Conservation (phyloP, 257 asterid species). For the Perilla frutescens region DNA sequence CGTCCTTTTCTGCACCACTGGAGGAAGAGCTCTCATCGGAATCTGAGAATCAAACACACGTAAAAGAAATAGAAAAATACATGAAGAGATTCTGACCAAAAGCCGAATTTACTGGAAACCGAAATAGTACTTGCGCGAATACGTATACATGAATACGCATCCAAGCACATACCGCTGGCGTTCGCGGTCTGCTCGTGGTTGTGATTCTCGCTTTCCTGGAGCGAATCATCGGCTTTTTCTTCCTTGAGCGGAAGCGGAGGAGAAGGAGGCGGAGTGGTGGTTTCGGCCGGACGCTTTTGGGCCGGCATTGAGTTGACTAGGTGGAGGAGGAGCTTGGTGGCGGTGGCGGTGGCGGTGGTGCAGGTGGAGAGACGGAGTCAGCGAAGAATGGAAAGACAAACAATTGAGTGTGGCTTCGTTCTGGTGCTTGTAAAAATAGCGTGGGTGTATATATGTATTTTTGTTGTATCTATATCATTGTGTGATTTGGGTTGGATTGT, state of each 20-base stretch:
- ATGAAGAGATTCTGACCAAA: constrained; percentile 43
- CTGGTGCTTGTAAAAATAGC: constrained; percentile 31
- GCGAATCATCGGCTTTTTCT: constrained; percentile 59
- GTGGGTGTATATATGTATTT: constrained; percentile 21
- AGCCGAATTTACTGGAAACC: constrained; percentile 37
- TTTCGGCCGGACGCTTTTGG: constrained; percentile 64
- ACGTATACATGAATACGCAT: constrained; percentile 34
- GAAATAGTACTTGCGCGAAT: constrained; percentile 38
- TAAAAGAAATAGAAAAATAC: constrained; percentile 30
- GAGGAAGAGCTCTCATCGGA: constrained; percentile 69
- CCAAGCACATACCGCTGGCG: constrained; percentile 47
- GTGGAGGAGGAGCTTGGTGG: constrained; percentile 44
- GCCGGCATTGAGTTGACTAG: constrained; percentile 75
- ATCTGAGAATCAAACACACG: constrained; percentile 61
- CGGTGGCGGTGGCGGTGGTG: constrained; percentile 50
- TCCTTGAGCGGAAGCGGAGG: constrained; percentile 51
- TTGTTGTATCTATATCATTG: constrained; percentile 21
- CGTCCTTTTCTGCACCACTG: constrained; percentile 67
- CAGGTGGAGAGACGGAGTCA: constrained; percentile 53
- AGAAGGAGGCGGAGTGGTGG: constrained; percentile 58
- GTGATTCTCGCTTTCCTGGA: constrained; percentile 54
- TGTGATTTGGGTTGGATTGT: constrained; percentile 34
- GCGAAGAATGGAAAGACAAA: constrained; percentile 35
- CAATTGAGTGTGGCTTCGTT: constrained; percentile 42
- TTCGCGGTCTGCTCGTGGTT: constrained; percentile 50